These are phyloP conservation scores for Sungouiozyma ichnusensis DNA, from an alignment of 805 yeast species.

Conservation along the genomic window DNA sequence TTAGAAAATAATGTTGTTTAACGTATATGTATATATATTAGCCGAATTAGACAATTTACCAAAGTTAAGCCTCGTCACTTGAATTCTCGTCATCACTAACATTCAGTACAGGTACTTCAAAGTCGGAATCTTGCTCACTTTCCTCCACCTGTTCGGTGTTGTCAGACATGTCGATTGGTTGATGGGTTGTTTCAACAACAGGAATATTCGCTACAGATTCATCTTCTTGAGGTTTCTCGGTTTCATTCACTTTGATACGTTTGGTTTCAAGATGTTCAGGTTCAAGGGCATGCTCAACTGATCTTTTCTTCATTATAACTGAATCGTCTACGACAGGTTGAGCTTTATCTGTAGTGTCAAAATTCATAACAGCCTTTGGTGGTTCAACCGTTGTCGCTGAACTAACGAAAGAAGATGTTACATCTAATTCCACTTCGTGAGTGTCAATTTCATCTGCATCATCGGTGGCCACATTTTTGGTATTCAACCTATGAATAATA, in stretches of 20 bases:
- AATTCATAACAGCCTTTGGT: neutral
- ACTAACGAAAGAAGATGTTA: neutral
- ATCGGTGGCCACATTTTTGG: slow-evolving; percentile 5
- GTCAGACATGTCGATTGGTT: too few relatives aligned
- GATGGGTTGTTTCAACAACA: slow-evolving; percentile 3
- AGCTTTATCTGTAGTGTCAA: neutral
- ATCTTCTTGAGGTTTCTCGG: slow-evolving; percentile 3
- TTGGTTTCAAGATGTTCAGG: neutral
- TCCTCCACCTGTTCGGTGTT: slow-evolving; percentile 2
- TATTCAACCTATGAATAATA: slow-evolving; percentile 19
- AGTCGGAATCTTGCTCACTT: slow-evolving; percentile 8
- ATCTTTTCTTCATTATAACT: slow-evolving; percentile 1
- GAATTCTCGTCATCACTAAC: slow-evolving; percentile 9
- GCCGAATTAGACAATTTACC: neutral
- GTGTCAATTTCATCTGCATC: slow-evolving; percentile 1
- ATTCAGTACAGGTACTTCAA: slow-evolving; percentile 17
- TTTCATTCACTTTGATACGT: slow-evolving; percentile 6
- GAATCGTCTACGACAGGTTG: neutral
- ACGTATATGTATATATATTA: neutral
- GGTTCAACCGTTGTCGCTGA: neutral
- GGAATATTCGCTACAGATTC: neutral
- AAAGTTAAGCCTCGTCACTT: slow-evolving; percentile 9
- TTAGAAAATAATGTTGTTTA: neutral
- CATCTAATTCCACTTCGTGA: neutral
- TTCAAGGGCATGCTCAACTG: neutral